phyloP scores from a whole-genome alignment of 179 eudicot species.

The Drosera spatulata region DNA sequence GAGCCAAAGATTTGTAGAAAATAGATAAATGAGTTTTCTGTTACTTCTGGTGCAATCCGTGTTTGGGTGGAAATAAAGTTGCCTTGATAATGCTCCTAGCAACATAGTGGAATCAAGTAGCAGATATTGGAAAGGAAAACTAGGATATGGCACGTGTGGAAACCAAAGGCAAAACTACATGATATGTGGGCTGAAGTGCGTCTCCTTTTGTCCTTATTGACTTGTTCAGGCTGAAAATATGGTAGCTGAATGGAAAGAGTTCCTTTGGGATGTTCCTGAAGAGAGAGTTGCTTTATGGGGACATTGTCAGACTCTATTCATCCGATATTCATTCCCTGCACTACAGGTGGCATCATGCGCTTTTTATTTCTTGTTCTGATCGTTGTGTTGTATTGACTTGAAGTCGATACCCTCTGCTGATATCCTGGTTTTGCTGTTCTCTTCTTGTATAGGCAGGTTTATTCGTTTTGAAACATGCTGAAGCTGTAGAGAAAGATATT shows the following conservation, averaged over 20 bases:
- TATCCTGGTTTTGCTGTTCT: background rate
- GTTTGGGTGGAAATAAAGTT: too few species aligned
- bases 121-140: too few species aligned
- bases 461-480: constrained; percentile 92
- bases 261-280: constrained; percentile 97
- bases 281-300: constrained; percentile 96
- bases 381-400: constrained; percentile 1
- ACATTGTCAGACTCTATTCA: constrained; percentile 86
- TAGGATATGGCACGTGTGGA: too few species aligned
- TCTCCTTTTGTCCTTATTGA: background rate
- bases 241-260: constrained; percentile 98
- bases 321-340: constrained; percentile 77
- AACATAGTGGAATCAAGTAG: too few species aligned
- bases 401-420: background rate
- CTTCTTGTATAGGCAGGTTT: constrained; percentile 57
- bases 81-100: too few species aligned
- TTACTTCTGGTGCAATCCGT: too few species aligned
- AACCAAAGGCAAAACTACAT: too few species aligned
- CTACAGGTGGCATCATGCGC: constrained; percentile 45
- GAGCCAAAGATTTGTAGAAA: too few species aligned
- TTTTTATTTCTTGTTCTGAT: background rate
- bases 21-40: too few species aligned
- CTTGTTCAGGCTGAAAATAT: constrained; percentile 66
- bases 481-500: constrained; percentile 82
- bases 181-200: too few species aligned